Evolutionary conservation across 1,139 yeast species (phyloP).

Genomic region (Suhomyces wounanorum): DNA sequence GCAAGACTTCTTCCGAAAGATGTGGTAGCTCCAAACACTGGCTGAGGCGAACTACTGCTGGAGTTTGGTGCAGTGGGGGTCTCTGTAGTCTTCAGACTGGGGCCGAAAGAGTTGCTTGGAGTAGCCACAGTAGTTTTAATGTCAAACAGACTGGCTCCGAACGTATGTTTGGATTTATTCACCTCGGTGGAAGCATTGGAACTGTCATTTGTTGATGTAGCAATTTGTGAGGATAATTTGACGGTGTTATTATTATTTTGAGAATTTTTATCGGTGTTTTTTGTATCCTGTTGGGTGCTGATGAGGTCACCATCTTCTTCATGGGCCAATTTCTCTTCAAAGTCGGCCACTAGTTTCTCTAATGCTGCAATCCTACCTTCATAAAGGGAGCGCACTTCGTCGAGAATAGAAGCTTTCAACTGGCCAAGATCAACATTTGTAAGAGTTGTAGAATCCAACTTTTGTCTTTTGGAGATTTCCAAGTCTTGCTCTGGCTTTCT

Average conservation of each 20-base stretch:
- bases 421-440: neutral
- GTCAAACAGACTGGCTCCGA: slow-evolving; percentile 36
- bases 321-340: slow-evolving; percentile 12
- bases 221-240: neutral
- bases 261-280: neutral
- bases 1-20: slow-evolving; percentile 53
- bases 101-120: slow-evolving; percentile 23
- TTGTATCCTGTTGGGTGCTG: neutral
- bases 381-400: slow-evolving; percentile 15
- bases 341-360: slow-evolving; percentile 24
- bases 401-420: slow-evolving; percentile 7
- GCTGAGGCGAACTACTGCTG: slow-evolving; percentile 22
- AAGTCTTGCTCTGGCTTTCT: slow-evolving; percentile 5
- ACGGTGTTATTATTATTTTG: neutral
- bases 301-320: neutral
- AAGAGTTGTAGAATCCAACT: neutral
- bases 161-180: slow-evolving; percentile 23
- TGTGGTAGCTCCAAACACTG: slow-evolving; percentile 50
- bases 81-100: slow-evolving; percentile 6
- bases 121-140: slow-evolving; percentile 24
- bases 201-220: neutral
- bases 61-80: slow-evolving; percentile 17
- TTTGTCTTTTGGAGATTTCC: slow-evolving; percentile 2
- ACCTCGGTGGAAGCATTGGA: neutral
- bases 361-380: slow-evolving; percentile 23